A percentile compares a stretch with the other conserved stretches of the same genome.
These are phyloP conservation scores for Coemansia sp. DNA, from an alignment of 192 early-diverging fungal species.

Conservation along the genomic window DNA sequence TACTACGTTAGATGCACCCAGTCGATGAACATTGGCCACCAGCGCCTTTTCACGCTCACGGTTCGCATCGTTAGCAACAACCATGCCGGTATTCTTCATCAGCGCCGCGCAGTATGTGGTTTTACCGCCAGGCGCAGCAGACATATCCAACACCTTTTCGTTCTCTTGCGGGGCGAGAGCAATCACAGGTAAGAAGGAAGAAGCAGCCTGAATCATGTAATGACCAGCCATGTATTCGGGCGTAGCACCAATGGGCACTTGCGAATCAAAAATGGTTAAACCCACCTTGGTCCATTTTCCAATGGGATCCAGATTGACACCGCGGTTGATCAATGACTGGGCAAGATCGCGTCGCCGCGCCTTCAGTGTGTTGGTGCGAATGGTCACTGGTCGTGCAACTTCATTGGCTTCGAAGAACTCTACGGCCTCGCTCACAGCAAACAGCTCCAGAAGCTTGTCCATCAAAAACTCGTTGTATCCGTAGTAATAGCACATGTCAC, in stretches of 20 bases:
- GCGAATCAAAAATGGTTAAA: slow-evolving; percentile 91
- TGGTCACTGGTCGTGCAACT: slow-evolving; percentile 89
- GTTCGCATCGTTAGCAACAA: slow-evolving; percentile 97
- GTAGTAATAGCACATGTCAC: slow-evolving; percentile 92
- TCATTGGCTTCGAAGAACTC: slow-evolving; percentile 99
- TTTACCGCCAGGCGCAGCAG: slow-evolving; percentile 96
- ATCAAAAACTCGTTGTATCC: slow-evolving; percentile 91
- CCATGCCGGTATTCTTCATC: slow-evolving; percentile 95
- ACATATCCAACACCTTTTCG: slow-evolving; percentile 96
- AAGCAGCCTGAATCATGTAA: slow-evolving; percentile 98
- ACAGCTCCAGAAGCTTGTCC: slow-evolving; percentile 90
- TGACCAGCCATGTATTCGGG: slow-evolving; percentile 99
- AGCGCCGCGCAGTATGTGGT: slow-evolving; percentile 94
- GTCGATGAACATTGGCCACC: slow-evolving; percentile 87
- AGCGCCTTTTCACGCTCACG: slow-evolving; percentile 89
- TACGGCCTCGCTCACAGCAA: slow-evolving; percentile 85
- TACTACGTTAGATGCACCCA: slow-evolving; percentile 82
- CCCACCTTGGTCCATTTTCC: slow-evolving; percentile 99
- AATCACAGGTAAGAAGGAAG: slow-evolving; percentile 97
- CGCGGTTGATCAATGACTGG: slow-evolving; percentile 91
- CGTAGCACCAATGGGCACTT: slow-evolving; percentile 94
- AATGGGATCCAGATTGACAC: slow-evolving; percentile 96
- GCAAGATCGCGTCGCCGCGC: slow-evolving; percentile 92
- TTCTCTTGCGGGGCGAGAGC: slow-evolving; percentile 92
- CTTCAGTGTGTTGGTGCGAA: slow-evolving; percentile 95